These are phyloP conservation scores for Wallacemonas sp. DNA, from an alignment of 208 protist genomes.

Conservation along the genomic window DNA sequence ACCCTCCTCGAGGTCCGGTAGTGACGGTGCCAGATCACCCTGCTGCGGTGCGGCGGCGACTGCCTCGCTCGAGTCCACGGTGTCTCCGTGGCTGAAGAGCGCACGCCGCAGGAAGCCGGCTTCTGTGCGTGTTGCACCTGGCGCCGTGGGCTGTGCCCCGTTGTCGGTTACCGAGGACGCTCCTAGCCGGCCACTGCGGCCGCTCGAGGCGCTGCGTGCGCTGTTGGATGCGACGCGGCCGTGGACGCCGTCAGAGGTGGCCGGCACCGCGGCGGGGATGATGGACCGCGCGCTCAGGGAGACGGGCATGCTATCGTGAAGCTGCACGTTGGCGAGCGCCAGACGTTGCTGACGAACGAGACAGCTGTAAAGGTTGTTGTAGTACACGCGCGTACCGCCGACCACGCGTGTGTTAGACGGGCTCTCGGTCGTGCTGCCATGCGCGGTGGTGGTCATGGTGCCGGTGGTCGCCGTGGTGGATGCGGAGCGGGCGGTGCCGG, in stretches of 20 bases:
- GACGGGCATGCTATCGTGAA: conserved; percentile 9
- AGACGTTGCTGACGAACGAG: background rate
- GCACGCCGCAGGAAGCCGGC: background rate
- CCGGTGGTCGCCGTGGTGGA: background rate
- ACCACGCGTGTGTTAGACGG: background rate
- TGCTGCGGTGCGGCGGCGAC: no score
- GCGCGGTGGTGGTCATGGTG: background rate
- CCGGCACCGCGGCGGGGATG: background rate
- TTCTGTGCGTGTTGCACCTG: background rate
- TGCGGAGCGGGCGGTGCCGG: no score
- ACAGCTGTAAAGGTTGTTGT: conserved; percentile 9
- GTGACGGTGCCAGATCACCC: no score
- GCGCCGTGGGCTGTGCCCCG: background rate
- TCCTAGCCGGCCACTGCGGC: no score
- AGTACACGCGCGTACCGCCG: conserved; percentile 5
- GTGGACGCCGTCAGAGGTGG: conserved; percentile 6
- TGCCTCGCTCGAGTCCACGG: background rate
- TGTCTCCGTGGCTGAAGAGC: background rate
- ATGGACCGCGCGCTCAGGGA: background rate
- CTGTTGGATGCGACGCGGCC: background rate
- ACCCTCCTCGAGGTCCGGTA: background rate
- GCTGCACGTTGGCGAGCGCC: background rate
- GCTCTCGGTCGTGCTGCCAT: conserved; percentile 13
- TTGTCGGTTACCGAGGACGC: no score
- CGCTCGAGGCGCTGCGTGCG: background rate